These are phyloP conservation scores for Debaryomyces robertsiae DNA, from an alignment of 1,139 yeast genomes.

Conservation along the genomic window DNA sequence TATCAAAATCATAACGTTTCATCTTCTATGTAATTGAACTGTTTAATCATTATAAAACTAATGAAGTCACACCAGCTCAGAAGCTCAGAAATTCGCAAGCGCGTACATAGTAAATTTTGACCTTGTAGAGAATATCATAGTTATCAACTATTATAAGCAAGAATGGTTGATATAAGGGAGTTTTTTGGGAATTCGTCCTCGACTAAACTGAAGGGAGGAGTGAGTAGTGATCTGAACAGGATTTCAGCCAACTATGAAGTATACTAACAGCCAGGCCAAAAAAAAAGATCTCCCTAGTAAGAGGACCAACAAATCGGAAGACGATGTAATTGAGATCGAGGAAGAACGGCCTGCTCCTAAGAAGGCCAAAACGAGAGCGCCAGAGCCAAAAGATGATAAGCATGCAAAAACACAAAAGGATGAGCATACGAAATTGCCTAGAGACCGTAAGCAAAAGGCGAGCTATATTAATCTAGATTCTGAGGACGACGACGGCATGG, in stretches of 20 bases:
- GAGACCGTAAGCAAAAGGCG: constrained; percentile 2
- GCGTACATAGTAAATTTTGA: not conserved
- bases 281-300: constrained; percentile 8
- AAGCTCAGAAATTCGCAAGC: not conserved
- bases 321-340: constrained; percentile 24
- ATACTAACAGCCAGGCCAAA: constrained; percentile 5
- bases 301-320: constrained; percentile 7
- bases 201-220: constrained; percentile 5
- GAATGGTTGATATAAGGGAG: constrained; percentile 48
- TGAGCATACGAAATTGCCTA: not conserved
- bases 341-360: constrained; percentile 12
- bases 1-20: no score
- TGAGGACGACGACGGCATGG: constrained; percentile 22
- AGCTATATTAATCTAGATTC: constrained; percentile 20
- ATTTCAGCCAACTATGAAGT: no score
- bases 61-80: constrained; percentile 1
- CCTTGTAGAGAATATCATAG: not conserved
- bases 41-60: no score
- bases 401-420: not conserved
- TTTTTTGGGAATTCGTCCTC: constrained; percentile 20
- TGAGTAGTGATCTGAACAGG: not conserved
- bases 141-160: not conserved
- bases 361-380: not conserved
- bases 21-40: not conserved
- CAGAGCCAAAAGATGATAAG: not conserved